Conservation (phyloP, 2,329 filamentous ascomycete genomes). For the Trichophyton mentagrophytes region DNA sequence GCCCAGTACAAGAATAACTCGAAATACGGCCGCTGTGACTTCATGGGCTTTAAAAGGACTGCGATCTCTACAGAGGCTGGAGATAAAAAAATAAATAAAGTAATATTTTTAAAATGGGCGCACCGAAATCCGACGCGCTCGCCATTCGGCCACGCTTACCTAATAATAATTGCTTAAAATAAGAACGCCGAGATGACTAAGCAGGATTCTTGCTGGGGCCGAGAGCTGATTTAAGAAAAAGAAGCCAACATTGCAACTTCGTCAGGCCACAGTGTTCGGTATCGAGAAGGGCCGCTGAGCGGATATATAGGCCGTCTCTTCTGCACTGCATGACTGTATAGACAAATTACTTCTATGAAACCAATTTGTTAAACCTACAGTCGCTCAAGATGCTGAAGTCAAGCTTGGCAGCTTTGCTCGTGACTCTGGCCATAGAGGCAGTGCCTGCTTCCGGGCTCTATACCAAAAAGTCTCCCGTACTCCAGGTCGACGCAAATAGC, state of each 20-base stretch:
- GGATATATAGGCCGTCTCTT: neutral
- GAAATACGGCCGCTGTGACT: no score
- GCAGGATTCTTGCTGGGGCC: neutral
- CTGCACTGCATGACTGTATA: neutral
- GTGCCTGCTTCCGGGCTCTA: conserved; percentile 57
- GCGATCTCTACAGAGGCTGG: no score
- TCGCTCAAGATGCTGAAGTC: conserved; percentile 22
- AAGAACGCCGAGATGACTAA: neutral
- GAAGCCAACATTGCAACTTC: conserved; percentile 3
- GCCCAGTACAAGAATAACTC: no score
- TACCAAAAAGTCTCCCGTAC: conserved; percentile 70
- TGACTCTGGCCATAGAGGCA: conserved; percentile 51
- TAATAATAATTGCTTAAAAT: no score
- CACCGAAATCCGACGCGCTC: no score
- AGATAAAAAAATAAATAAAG: no score
- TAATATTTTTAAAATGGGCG: no score
- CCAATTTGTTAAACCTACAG: neutral
- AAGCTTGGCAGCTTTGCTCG: conserved; percentile 38
- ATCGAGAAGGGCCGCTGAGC: neutral
- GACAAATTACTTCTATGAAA: neutral
- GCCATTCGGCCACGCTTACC: no score
- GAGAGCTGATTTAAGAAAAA: neutral
- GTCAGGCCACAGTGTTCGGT: neutral
- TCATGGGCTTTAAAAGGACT: no score
- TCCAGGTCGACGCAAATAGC: conserved; percentile 65